Percentiles rank a stretch among this genome's conserved stretches.
Evolutionary conservation across 78 protist genomes (phyloP).

Genomic region (Capsaspora owczarzaki): DNA sequence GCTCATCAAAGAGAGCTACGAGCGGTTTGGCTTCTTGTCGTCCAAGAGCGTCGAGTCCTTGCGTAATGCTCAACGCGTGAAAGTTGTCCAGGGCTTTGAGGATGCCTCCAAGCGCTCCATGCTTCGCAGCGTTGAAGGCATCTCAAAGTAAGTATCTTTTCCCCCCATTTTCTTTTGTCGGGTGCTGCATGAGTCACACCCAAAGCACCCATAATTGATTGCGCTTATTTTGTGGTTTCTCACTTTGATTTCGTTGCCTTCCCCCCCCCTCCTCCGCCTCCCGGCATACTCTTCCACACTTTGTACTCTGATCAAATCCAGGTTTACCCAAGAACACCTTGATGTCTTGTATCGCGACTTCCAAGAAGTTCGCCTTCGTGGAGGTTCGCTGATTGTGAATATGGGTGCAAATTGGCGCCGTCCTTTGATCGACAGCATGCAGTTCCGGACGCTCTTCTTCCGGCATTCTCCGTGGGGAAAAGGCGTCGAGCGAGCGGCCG

Average conservation of each 20-base stretch:
- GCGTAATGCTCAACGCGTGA: background rate
- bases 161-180: no score
- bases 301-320: no score
- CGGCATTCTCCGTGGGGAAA: background rate
- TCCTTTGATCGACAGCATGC: background rate
- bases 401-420: background rate
- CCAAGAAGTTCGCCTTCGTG: background rate
- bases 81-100: slow-evolving; percentile 3
- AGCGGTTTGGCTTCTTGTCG: background rate
- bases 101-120: background rate
- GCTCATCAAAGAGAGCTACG: background rate
- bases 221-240: no score
- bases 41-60: background rate
- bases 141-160: background rate
- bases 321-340: background rate
- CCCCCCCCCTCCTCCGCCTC: no score
- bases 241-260: no score
- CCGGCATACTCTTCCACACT: no score
- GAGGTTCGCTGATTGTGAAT: background rate
- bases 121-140: background rate
- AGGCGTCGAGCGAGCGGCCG: background rate
- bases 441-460: background rate
- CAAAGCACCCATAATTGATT: no score
- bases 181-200: no score
- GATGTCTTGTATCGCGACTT: background rate